Base-by-base conservation (phyloP, 106 monocot genomes). In the Xerophyta viscosa region DNA sequence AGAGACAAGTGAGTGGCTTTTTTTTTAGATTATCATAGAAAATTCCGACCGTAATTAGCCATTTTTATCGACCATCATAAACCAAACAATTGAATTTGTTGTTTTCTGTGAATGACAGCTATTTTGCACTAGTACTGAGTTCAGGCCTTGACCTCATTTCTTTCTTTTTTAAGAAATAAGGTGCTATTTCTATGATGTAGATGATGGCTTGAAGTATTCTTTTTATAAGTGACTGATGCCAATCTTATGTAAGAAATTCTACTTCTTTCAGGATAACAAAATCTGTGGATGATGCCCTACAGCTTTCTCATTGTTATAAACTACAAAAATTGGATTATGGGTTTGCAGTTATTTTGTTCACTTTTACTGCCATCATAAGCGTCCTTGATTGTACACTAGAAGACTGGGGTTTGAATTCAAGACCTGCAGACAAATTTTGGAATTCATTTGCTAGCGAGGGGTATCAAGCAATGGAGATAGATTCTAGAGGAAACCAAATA, bases 181-280 rank as follows among this genome's bases (percentile, higher is more conserved):
- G n/a, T n/a, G n/a, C n/a, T n/a, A n/a, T n/a, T n/a, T n/a, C n/a
- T n/a, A n/a, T n/a, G n/a, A n/a, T n/a, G n/a, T n/a, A 25, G 24
- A 15, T 27, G 51, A 25, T 14, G 11, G 1, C 3, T 14, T 11
- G 14, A 25, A 8, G 25, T 27, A 29, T 26, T 58, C 12, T 6
- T 8, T 58, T 18, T 24, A 17, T 6, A 24, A 17, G 18, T 53
- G 53, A 2, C 29, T 14, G 13, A 8, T 29, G 53, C 11, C 33
- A 6, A 14, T 20, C 33, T 28, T 28, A 50, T 24, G 18, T 31
- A 43, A 60, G 42, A 29, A 43, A 2, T 47, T 5, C n/a, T n/a
- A n/a, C n/a, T n/a, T 29, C 56, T 74, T 73, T 44, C 81, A 94
- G 94, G 67, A 72, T 94, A 70, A 63, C 62, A 39, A 81, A 88